Percentiles rank a stretch among this genome's conserved stretches.
phyloP scores from a whole-genome alignment of 2,329 filamentous ascomycete genomes.

The Dryadomyces quercus-mongolicae region DNA sequence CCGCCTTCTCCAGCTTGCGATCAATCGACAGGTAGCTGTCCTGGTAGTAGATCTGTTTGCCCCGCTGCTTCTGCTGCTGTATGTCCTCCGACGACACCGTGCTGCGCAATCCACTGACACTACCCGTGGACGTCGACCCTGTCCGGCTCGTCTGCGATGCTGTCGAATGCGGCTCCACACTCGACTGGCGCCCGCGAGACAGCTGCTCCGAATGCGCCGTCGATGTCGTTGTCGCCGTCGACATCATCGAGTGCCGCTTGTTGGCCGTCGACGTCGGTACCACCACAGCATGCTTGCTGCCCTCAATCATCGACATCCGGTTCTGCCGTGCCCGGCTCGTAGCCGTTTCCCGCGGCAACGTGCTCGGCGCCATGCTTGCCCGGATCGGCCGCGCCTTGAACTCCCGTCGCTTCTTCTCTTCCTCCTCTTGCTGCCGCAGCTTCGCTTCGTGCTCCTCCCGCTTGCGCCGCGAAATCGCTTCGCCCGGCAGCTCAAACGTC shows the following conservation, averaged over 20 bases:
- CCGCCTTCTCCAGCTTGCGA: slow-evolving; percentile 39
- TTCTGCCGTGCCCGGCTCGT: slow-evolving; percentile 44
- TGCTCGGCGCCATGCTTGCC: slow-evolving; percentile 26
- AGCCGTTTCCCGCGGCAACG: slow-evolving; percentile 41
- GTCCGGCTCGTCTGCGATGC: slow-evolving; percentile 20
- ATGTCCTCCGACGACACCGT: slow-evolving; percentile 37
- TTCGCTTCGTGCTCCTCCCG: slow-evolving; percentile 43
- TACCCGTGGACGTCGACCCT: slow-evolving; percentile 33
- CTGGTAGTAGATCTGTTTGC: slow-evolving; percentile 39
- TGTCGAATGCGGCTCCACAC: slow-evolving; percentile 19
- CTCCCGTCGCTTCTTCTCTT: slow-evolving; percentile 46
- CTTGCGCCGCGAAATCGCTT: slow-evolving; percentile 44
- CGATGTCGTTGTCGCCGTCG: background rate
- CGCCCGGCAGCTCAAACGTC: slow-evolving; percentile 51
- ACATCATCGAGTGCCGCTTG: slow-evolving; percentile 17
- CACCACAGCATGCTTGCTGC: background rate
- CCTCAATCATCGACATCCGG: slow-evolving; percentile 17
- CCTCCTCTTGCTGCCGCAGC: slow-evolving; percentile 45
- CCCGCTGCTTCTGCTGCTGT: slow-evolving; percentile 37
- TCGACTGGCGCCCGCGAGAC: slow-evolving; percentile 8
- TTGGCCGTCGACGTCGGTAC: slow-evolving; percentile 7
- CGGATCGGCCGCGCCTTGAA: slow-evolving; percentile 51
- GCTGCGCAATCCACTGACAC: slow-evolving; percentile 31
- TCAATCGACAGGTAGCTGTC: slow-evolving; percentile 36
- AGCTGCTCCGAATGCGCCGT: background rate